Base-by-base conservation (phyloP, 1,284 basidiomycete genomes). In the Salmacisia buchloeana region DNA sequence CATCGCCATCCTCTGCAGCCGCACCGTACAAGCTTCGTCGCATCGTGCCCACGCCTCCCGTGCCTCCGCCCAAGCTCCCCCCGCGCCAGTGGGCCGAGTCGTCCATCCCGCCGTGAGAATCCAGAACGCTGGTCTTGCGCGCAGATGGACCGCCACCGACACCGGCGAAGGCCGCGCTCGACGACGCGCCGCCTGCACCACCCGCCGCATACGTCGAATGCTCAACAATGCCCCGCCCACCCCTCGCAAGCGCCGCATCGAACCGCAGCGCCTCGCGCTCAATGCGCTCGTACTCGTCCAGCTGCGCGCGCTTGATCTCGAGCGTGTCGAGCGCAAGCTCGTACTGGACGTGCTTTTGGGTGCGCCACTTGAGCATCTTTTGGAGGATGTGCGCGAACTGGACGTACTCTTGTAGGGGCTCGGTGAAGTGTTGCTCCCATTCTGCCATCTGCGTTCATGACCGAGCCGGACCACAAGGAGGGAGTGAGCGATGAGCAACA, bases 261-360 rank as follows among this genome's bases (percentile, higher is more conserved):
- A 99, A 82, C 61, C 96, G 84, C 59, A 86, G 85, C 2, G 96
- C 92, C 80, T 98, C 94, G 38, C 85, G 85, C 81, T 99, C 96
- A 61, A 89, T 91, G 75, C 89, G 89, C 81, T 98, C 96, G 5
- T 97, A 84, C 59, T 96, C 90, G 63, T 90, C 92, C 54, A 99
- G 83, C 71, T 88, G 86, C 75, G 91, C 90, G 63, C 88, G 88
- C 81, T 94, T 97, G 13, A 84, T 84, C 69, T 94, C 93, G 23
- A 98, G 83, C 33, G 85, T 85, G 76, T 97, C 94, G 78, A 94
- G 90, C 0, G 94, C 94, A 84, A 96, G 89, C 82, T 98, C 96
- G 75, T 90, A 94, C 80, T 99, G 96, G 10, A 94, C 90, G 72
- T 99, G 94, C 82, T 98, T 98, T 81, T 94, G 91, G 80, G 98